These are phyloP conservation scores for Orobanche coerulescens DNA, from an alignment of 257 asterid genomes.

Conservation along the genomic window DNA sequence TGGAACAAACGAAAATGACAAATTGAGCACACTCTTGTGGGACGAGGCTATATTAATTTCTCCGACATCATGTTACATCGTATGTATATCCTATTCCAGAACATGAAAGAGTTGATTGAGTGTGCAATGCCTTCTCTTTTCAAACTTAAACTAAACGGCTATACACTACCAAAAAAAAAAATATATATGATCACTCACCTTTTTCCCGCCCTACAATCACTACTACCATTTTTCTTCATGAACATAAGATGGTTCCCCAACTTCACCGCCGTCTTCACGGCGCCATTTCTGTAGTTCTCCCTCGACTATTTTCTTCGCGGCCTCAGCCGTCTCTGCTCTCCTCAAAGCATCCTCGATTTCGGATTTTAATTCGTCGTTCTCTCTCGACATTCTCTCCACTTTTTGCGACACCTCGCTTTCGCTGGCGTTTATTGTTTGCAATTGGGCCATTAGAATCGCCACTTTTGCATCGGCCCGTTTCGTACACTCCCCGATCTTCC, in stretches of 20 bases:
- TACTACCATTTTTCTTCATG: conserved; percentile 14
- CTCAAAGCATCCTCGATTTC: conserved; percentile 47
- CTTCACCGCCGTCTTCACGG: conserved; percentile 20
- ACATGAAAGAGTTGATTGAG: conserved; percentile 7
- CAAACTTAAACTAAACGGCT: neutral
- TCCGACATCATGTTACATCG: too few species aligned
- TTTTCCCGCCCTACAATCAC: conserved; percentile 15
- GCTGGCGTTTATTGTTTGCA: conserved; percentile 30
- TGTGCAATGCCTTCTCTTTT: conserved; percentile 12
- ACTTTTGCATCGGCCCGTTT: conserved; percentile 38
- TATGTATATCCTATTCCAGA: too few species aligned
- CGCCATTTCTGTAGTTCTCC: conserved; percentile 44
- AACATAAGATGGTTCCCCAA: conserved; percentile 28
- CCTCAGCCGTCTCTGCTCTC: conserved; percentile 59
- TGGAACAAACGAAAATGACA: too few species aligned
- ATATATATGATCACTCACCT: too few species aligned
- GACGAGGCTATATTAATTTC: too few species aligned
- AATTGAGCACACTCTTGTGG: too few species aligned
- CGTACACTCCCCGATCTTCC: conserved; percentile 33
- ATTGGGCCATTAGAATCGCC: conserved; percentile 36
- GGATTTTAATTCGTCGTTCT: conserved; percentile 29
- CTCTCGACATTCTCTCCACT: conserved; percentile 36
- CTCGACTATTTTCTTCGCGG: conserved; percentile 39
- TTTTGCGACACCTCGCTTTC: conserved; percentile 31
- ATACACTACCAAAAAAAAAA: conserved; percentile 8